Percentiles rank a stretch among this genome's conserved stretches.
These are phyloP conservation scores for Streptanthus diversifolius DNA, from an alignment of 345 rosid species.

Conservation along the genomic window DNA sequence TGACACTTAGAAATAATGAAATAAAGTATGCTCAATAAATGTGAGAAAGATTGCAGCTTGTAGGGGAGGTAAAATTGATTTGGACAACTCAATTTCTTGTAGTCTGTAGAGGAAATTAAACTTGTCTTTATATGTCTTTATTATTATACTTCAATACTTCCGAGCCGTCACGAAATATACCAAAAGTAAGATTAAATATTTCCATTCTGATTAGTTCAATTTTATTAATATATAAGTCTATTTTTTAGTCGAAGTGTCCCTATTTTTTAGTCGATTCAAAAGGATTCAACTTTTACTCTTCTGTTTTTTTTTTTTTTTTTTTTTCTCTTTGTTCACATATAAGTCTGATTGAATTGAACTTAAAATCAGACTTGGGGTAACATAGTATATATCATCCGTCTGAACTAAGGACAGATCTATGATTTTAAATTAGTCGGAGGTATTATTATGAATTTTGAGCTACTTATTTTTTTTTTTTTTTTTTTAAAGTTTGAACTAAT, in stretches of 20 bases:
- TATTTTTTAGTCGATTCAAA: too few species aligned
- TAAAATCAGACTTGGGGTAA: too few species aligned
- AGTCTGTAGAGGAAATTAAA: not conserved
- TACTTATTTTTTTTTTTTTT: too few species aligned
- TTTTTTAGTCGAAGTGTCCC: not conserved
- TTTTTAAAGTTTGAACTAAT: too few species aligned
- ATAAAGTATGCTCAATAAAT: conserved; percentile 27
- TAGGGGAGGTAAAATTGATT: not conserved
- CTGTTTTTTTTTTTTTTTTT: too few species aligned
- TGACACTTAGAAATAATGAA: not conserved
- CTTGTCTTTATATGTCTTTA: not conserved
- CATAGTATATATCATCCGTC: too few species aligned
- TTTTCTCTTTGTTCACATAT: too few species aligned
- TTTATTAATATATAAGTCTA: not conserved
- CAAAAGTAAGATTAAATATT: not conserved
- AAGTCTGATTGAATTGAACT: too few species aligned
- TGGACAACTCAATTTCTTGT: conserved; percentile 29
- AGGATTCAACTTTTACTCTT: too few species aligned
- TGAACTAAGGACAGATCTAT: too few species aligned
- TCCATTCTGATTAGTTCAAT: not conserved
- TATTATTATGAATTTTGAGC: too few species aligned
- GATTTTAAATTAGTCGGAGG: too few species aligned
- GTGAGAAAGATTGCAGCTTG: conserved; percentile 18
- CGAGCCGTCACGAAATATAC: not conserved
- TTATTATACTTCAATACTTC: not conserved